A percentile compares a stretch with the other conserved stretches of the same genome.
These are phyloP conservation scores for Hygrophorus pudorinus DNA, from an alignment of 768 basidiomycete genomes.

Conservation along the genomic window DNA sequence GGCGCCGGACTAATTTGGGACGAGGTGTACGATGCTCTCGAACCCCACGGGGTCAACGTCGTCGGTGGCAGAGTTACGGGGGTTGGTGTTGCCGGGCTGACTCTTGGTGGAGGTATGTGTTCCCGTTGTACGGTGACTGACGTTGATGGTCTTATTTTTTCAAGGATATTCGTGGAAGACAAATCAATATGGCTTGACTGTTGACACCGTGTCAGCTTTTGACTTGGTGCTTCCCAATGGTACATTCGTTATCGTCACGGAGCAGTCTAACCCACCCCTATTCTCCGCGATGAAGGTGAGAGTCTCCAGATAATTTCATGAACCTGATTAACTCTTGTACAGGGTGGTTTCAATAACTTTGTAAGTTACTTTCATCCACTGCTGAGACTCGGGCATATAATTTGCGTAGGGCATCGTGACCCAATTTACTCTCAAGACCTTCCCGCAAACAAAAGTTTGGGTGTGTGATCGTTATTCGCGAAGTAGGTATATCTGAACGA, in stretches of 20 bases:
- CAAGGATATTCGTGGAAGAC: slow-evolving; percentile 55
- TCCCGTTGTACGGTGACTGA: background rate
- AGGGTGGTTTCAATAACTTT: slow-evolving; percentile 61
- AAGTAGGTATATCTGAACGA: slow-evolving; percentile 1
- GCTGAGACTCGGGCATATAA: background rate
- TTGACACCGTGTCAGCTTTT: slow-evolving; percentile 46
- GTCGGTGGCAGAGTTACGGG: slow-evolving; percentile 53
- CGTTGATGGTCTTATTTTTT: background rate
- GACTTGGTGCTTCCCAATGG: slow-evolving; percentile 53
- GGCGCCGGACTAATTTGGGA: slow-evolving; percentile 55
- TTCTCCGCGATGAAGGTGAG: slow-evolving; percentile 33
- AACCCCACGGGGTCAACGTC: slow-evolving; percentile 39
- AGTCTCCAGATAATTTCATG: background rate
- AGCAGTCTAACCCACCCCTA: slow-evolving; percentile 23
- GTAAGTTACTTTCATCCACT: slow-evolving; percentile 10
- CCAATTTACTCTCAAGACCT: slow-evolving; percentile 40
- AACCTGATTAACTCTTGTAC: background rate
- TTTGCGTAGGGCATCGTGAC: slow-evolving; percentile 45
- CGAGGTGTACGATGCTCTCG: slow-evolving; percentile 45
- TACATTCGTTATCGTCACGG: slow-evolving; percentile 25
- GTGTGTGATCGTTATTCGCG: slow-evolving; percentile 21
- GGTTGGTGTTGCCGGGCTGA: slow-evolving; percentile 51
- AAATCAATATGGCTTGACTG: slow-evolving; percentile 49
- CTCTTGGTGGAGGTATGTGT: slow-evolving; percentile 40
- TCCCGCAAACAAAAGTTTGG: slow-evolving; percentile 51